A percentile compares a stretch with the other conserved stretches of the same genome.
Evolutionary conservation across 2,329 filamentous ascomycete genomes (phyloP).

Genomic region (Pyrenophora seminiperda): DNA sequence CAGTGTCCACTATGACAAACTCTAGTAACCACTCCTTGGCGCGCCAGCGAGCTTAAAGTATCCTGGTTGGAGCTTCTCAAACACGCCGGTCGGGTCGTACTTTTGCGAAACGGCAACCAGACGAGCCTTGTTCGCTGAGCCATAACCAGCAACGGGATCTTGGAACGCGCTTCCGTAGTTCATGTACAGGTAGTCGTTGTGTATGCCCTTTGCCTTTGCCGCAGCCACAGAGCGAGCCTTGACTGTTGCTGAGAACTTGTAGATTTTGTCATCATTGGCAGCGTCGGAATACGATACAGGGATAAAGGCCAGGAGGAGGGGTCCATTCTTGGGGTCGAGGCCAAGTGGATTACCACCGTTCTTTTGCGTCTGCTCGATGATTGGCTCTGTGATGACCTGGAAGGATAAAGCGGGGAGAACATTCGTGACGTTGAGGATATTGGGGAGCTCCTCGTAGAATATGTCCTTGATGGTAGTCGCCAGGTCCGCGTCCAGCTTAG

Average conservation of each 20-base stretch:
- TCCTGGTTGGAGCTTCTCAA: slow-evolving; percentile 26
- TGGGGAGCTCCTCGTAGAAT: slow-evolving; percentile 30
- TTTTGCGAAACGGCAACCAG: slow-evolving; percentile 23
- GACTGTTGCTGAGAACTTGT: slow-evolving; percentile 24
- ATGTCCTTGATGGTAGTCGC: slow-evolving; percentile 26
- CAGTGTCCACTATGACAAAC: too few relatives aligned
- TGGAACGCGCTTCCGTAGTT: slow-evolving; percentile 55
- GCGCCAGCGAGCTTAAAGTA: slow-evolving; percentile 33
- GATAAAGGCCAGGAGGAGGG: slow-evolving; percentile 25
- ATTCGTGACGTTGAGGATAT: slow-evolving; percentile 21
- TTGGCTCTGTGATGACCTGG: slow-evolving; percentile 35
- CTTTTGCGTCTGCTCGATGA: slow-evolving; percentile 27
- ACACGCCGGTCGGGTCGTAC: slow-evolving; percentile 29
- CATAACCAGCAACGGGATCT: slow-evolving; percentile 51
- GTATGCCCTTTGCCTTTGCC: slow-evolving; percentile 12
- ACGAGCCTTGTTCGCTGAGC: slow-evolving; percentile 41
- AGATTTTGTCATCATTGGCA: slow-evolving; percentile 31
- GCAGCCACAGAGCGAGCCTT: slow-evolving; percentile 14
- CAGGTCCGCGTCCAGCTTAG: slow-evolving; percentile 32
- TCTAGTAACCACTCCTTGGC: slow-evolving; percentile 3
- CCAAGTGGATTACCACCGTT: slow-evolving; percentile 41
- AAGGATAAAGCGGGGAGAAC: slow-evolving; percentile 30
- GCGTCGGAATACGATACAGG: slow-evolving; percentile 27
- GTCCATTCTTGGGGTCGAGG: slow-evolving; percentile 26
- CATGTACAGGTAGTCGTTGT: slow-evolving; percentile 48